These are phyloP conservation scores for Yamagishiella unicocca DNA, from an alignment of 139 green algal species.

Conservation along the genomic window DNA sequence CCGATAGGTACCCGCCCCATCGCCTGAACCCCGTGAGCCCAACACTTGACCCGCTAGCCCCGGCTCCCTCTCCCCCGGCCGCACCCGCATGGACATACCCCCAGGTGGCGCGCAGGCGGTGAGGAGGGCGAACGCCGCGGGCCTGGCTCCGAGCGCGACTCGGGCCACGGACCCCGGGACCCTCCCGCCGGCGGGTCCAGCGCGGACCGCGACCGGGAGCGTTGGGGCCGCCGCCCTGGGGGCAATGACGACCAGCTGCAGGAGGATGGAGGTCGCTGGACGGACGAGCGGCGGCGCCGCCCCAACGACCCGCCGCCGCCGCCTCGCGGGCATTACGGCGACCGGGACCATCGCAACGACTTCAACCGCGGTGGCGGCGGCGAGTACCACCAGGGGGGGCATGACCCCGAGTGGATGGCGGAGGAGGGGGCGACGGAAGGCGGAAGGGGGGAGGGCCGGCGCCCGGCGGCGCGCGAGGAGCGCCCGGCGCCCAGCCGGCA, in stretches of 20 bases:
- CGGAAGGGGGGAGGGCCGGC: neutral
- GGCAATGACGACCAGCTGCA: neutral
- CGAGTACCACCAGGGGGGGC: neutral
- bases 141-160: neutral
- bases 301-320: constrained; percentile 20
- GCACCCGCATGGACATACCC: too few species aligned
- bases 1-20: too few species aligned
- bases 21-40: too few species aligned
- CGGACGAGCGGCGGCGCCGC: neutral
- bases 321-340: constrained; percentile 6
- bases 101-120: constrained; percentile 33
- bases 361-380: neutral
- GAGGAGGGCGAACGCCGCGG: constrained; percentile 1
- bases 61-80: too few species aligned
- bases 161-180: neutral
- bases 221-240: constrained; percentile 23
- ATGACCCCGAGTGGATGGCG: constrained; percentile 39
- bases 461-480: neutral
- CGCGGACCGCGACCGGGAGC: neutral
- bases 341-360: neutral
- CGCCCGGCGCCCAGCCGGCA: neutral
- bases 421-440: neutral
- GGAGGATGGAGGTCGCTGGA: neutral
- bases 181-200: too few species aligned
- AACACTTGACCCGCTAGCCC: too few species aligned